A percentile compares a stretch with the other conserved stretches of the same genome.
Evolutionary conservation across 768 basidiomycete species (phyloP).

Genomic region (Amanita pallidorosea): DNA sequence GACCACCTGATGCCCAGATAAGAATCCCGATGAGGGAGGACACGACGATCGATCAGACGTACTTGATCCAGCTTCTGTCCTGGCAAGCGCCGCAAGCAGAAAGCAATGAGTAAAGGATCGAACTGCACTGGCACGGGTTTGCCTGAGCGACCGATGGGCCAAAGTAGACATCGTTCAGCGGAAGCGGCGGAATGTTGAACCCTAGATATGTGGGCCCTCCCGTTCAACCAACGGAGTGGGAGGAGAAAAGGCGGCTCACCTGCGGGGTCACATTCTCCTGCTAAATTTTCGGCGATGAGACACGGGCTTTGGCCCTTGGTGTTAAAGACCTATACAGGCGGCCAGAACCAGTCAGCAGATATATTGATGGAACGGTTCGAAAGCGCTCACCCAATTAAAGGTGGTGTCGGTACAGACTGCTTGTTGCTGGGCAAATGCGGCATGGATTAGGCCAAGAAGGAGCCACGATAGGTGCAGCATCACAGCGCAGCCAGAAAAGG

Average conservation of each 20-base stretch:
- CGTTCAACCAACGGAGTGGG: not conserved
- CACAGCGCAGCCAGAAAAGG: not conserved
- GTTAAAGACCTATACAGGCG: not conserved
- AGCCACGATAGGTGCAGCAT: not conserved
- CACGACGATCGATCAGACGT: not conserved
- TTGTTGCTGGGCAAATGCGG: not conserved
- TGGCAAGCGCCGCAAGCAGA: slow-evolving; percentile 56
- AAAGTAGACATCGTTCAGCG: slow-evolving; percentile 26
- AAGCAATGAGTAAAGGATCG: slow-evolving; percentile 45
- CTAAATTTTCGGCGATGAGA: not conserved
- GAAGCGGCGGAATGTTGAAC: slow-evolving; percentile 15
- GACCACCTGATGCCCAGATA: slow-evolving; percentile 17
- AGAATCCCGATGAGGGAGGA: not conserved
- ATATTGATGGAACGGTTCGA: not conserved
- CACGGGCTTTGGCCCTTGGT: slow-evolving; percentile 2
- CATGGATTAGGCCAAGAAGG: not conserved
- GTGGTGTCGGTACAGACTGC: not conserved
- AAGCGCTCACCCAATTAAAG: not conserved
- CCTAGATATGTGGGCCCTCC: not conserved
- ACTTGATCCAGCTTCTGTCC: slow-evolving; percentile 20
- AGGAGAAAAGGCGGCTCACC: not conserved
- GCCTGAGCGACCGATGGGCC: slow-evolving; percentile 26
- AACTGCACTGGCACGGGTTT: slow-evolving; percentile 40
- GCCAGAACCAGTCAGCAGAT: not conserved
- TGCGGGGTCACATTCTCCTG: not conserved